Evolutionary conservation across 148 eudicot genomes (phyloP).

Genomic region (Cornus kousa): DNA sequence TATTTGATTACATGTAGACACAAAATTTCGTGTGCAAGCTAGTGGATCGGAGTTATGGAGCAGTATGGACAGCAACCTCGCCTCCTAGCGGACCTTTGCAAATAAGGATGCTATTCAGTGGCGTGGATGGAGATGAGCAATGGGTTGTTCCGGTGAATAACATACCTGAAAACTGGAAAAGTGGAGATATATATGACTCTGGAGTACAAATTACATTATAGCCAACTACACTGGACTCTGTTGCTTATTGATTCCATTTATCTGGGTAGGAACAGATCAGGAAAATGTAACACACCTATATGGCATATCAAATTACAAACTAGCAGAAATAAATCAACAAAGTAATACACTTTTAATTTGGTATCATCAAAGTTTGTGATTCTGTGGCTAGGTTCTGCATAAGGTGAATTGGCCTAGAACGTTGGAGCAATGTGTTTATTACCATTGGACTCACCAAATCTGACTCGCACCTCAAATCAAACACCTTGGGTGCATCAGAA

Average conservation of each 20-base stretch:
- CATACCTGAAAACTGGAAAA: constrained; percentile 66
- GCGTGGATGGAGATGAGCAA: constrained; percentile 47
- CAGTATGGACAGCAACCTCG: constrained; percentile 69
- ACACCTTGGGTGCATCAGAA: constrained; percentile 42
- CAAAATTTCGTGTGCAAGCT: constrained; percentile 62
- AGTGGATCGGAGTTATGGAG: constrained; percentile 64
- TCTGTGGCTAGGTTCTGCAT: too few relatives aligned
- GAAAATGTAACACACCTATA: too few relatives aligned
- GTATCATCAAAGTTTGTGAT: too few relatives aligned
- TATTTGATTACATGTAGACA: constrained; percentile 37
- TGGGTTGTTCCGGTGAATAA: constrained; percentile 66
- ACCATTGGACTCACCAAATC: constrained; percentile 62
- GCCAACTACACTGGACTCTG: constrained; percentile 1
- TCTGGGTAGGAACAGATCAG: too few relatives aligned
- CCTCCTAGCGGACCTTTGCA: constrained; percentile 65
- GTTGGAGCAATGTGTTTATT: constrained; percentile 21
- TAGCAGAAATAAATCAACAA: too few relatives aligned
- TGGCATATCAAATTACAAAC: too few relatives aligned
- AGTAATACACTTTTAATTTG: too few relatives aligned
- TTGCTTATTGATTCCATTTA: background rate
- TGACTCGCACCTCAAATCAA: constrained; percentile 35
- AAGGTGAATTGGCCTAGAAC: too few relatives aligned
- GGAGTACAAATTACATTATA: constrained; percentile 57
- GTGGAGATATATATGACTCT: constrained; percentile 68
- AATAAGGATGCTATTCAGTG: constrained; percentile 70